phyloP scores from a whole-genome alignment of 768 basidiomycete genomes.

The Termitomyces heimii region DNA sequence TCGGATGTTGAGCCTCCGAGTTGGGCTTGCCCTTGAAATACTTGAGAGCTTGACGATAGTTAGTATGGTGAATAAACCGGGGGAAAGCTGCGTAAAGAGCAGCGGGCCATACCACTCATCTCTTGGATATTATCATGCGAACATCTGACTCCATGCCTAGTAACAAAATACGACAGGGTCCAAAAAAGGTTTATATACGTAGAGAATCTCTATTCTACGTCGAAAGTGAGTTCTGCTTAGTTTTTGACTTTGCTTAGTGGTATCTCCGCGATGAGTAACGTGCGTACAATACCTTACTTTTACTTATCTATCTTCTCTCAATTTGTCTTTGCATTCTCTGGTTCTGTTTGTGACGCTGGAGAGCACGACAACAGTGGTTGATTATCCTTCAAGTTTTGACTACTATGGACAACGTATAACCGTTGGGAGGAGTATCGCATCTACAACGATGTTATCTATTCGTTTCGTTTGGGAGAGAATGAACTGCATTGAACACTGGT shows the following conservation, averaged over 20 bases:
- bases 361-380: neutral
- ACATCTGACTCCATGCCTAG: neutral
- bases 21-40: neutral
- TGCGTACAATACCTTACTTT: neutral
- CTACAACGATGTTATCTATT: too few relatives aligned
- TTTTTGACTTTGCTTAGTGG: neutral
- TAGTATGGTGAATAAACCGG: neutral
- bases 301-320: too few relatives aligned
- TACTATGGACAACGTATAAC: neutral
- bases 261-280: neutral
- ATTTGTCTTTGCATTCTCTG: neutral
- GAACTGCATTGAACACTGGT: too few relatives aligned
- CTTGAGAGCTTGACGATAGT: neutral
- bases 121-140: neutral
- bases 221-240: neutral
- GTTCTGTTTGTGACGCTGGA: neutral
- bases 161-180: neutral
- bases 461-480: too few relatives aligned
- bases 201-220: neutral
- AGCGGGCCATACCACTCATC: neutral
- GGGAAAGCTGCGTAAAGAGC: neutral
- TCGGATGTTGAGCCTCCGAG: neutral
- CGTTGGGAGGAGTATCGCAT: constrained; percentile 1
- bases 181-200: neutral
- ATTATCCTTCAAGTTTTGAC: constrained; percentile 2